Evolutionary conservation across 2,329 filamentous ascomycete species (phyloP).

Genomic region (Aspergillus ibericus): DNA sequence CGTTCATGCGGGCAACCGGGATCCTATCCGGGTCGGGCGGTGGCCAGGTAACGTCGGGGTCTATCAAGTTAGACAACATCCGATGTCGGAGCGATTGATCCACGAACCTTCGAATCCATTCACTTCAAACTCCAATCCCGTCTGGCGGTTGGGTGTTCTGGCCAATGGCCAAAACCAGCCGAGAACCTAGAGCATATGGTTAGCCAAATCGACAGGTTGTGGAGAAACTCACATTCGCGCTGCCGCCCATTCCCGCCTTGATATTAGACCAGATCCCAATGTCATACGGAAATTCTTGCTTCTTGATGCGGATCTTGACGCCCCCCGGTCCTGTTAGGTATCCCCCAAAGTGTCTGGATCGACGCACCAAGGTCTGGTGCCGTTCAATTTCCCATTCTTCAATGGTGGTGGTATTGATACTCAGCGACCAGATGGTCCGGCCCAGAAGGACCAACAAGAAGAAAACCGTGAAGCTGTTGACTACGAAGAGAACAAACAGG

Average conservation of each 20-base stretch:
- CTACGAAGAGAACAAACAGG: constrained; percentile 55
- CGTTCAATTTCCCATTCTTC: constrained; percentile 62
- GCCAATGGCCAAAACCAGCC: constrained; percentile 64
- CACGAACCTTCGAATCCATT: constrained; percentile 60
- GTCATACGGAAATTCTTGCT: constrained; percentile 67
- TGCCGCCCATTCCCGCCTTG: constrained; percentile 59
- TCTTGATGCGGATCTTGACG: constrained; percentile 52
- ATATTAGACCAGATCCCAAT: constrained; percentile 63
- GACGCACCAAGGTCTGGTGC: constrained; percentile 48
- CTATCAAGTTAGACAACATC: constrained; percentile 20
- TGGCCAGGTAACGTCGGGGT: constrained; percentile 45
- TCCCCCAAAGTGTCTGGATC: constrained; percentile 54
- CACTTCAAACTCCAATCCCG: constrained; percentile 54
- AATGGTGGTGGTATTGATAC: constrained; percentile 63
- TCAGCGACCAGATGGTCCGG: constrained; percentile 56
- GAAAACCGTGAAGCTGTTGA: constrained; percentile 60
- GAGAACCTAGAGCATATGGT: constrained; percentile 33
- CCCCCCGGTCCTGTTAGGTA: constrained; percentile 61
- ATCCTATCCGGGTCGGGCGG: constrained; percentile 53
- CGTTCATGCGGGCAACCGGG: constrained; percentile 30
- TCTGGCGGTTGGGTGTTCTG: constrained; percentile 47
- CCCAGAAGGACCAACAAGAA: constrained; percentile 55
- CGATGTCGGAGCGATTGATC: constrained; percentile 15
- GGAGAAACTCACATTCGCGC: constrained; percentile 41
- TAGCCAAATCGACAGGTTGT: too few relatives aligned